phyloP scores from a whole-genome alignment of 192 early-diverging fungal genomes.

The Borealophlyctis nickersoniae region DNA sequence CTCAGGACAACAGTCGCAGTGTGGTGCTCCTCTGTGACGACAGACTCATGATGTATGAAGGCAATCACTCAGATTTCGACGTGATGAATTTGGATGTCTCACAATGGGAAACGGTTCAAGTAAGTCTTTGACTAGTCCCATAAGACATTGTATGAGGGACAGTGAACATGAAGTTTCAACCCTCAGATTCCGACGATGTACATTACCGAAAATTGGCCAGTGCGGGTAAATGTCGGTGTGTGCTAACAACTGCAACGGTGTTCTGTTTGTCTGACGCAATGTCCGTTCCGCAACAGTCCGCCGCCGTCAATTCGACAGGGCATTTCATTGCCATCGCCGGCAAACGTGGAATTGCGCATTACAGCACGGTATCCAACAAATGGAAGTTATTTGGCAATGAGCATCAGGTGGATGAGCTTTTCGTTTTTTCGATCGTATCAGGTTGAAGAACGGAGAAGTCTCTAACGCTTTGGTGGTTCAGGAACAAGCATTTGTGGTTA shows the following conservation, averaged over 20 bases:
- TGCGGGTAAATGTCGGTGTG: constrained; percentile 49
- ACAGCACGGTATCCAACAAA: constrained; percentile 61
- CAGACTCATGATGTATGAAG: constrained; percentile 63
- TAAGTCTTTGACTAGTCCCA: constrained; percentile 23
- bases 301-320: constrained; percentile 66
- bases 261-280: background rate
- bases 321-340: constrained; percentile 83
- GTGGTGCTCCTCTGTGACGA: constrained; percentile 68
- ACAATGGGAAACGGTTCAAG: constrained; percentile 71
- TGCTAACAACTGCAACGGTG: background rate
- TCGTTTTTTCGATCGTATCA: constrained; percentile 1
- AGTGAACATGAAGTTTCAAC: background rate
- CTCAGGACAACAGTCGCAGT: constrained; percentile 52
- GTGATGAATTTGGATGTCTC: constrained; percentile 66
- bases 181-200: constrained; percentile 68
- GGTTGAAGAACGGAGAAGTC: background rate
- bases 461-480: constrained; percentile 19
- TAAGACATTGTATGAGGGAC: background rate
- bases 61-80: constrained; percentile 59
- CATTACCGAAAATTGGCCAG: constrained; percentile 78
- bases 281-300: constrained; percentile 41
- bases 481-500: constrained; percentile 67
- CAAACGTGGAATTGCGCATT: constrained; percentile 75
- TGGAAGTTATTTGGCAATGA: constrained; percentile 94
- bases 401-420: constrained; percentile 40